These are phyloP conservation scores for Aspergillus conjunctus DNA, from an alignment of 495 filamentous ascomycete species.

Conservation along the genomic window DNA sequence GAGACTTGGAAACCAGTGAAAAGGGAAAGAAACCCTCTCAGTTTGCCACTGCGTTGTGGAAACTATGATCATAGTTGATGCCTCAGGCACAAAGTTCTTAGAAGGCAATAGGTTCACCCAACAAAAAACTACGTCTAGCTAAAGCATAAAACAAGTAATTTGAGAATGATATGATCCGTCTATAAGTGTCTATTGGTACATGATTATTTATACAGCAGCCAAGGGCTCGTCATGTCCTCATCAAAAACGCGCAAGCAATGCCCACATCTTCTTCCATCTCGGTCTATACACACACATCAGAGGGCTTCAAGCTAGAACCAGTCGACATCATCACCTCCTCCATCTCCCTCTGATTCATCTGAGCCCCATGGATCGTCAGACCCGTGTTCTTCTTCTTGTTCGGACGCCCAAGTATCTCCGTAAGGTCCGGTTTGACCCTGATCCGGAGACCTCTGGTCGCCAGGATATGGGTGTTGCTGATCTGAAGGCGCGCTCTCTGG, in stretches of 20 bases:
- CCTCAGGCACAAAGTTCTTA: background rate
- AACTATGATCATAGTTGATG: background rate
- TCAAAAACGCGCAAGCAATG: background rate
- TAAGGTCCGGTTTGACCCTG: conserved; percentile 24
- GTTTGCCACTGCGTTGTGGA: conserved; percentile 3
- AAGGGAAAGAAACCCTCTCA: background rate
- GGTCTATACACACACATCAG: conserved; percentile 20
- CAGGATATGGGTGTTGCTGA: conserved; percentile 24
- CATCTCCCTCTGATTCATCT: conserved; percentile 26
- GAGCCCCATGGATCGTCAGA: conserved; percentile 43
- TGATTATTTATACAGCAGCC: conserved; percentile 14
- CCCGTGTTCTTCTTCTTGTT: conserved; percentile 41
- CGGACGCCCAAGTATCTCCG: conserved; percentile 35
- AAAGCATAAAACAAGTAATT: background rate
- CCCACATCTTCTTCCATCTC: background rate
- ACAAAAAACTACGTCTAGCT: too few species aligned
- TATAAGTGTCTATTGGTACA: conserved; percentile 9
- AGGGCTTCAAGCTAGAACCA: conserved; percentile 28
- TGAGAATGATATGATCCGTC: background rate
- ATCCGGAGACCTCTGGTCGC: conserved; percentile 21
- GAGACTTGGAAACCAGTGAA: background rate
- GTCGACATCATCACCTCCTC: conserved; percentile 42
- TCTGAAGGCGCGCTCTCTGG: conserved; percentile 25
- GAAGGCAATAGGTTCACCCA: background rate
- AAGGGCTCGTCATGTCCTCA: conserved; percentile 5